phyloP scores from a whole-genome alignment of 75 land plant genomes.

The Cunninghamia lanceolata region DNA sequence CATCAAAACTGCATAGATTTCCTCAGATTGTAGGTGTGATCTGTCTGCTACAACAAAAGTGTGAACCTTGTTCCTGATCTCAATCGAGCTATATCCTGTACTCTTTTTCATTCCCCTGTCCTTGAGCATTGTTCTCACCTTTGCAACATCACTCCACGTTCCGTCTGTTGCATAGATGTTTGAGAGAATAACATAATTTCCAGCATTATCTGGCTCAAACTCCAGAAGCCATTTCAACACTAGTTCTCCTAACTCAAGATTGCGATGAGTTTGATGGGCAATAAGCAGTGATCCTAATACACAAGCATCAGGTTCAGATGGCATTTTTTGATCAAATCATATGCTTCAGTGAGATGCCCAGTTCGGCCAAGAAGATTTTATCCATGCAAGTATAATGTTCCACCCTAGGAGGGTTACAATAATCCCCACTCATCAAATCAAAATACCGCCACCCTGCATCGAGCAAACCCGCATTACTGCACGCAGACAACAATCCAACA shows the following conservation, averaged over 20 bases:
- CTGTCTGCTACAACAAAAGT: not conserved
- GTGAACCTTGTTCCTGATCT: not conserved
- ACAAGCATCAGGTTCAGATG: constrained; percentile 4
- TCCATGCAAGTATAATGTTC: constrained; percentile 15
- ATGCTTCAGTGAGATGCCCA: constrained; percentile 1
- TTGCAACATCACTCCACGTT: not conserved
- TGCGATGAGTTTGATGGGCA: not conserved
- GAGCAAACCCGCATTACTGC: not conserved
- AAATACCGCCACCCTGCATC: constrained; percentile 7
- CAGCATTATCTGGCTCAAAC: constrained; percentile 4
- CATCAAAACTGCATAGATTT: not conserved
- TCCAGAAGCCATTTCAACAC: constrained; percentile 16
- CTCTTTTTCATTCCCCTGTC: constrained; percentile 2
- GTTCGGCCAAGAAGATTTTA: constrained; percentile 2
- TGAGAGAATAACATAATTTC: not conserved
- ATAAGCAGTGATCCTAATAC: constrained; percentile 1
- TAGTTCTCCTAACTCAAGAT: constrained; percentile 14
- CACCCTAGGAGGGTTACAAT: not conserved
- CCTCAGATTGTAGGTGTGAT: not conserved
- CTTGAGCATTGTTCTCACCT: constrained; percentile 6
- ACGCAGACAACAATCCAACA: constrained; percentile 4
- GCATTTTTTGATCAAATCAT: constrained; percentile 7
- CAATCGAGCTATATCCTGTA: no score
- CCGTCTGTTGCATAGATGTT: constrained; percentile 6
- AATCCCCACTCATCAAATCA: not conserved